Conservation (phyloP, 345 rosid genomes). For the Rhodomyrtus tomentosa region DNA sequence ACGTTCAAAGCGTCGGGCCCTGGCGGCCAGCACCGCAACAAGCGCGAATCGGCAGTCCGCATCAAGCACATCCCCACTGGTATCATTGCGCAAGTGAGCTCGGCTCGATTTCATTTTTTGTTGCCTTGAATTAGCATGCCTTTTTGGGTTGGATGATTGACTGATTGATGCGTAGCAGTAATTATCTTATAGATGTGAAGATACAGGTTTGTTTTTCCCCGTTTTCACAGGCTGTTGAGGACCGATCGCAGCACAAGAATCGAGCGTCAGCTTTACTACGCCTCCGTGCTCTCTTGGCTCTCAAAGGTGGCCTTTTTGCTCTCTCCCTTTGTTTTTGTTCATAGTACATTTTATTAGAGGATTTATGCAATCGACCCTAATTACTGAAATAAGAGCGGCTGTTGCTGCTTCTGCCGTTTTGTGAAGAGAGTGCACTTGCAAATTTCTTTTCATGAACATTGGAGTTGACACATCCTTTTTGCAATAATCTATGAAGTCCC, state of each 20-base stretch:
- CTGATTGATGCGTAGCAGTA: background rate
- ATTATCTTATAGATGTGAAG: background rate
- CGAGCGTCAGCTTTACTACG: constrained; percentile 77
- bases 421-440: background rate
- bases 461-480: background rate
- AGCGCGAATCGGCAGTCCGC: constrained; percentile 89
- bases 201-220: background rate
- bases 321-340: background rate
- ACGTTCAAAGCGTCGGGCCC: constrained; percentile 79
- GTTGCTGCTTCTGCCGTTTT: background rate
- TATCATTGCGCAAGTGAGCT: constrained; percentile 51
- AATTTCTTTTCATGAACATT: background rate
- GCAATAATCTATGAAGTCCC: background rate
- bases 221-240: constrained; percentile 49
- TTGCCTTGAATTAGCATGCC: background rate
- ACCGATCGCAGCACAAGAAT: constrained; percentile 90
- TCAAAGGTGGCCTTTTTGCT: constrained; percentile 33
- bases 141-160: background rate
- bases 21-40: constrained; percentile 97
- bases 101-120: background rate
- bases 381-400: background rate
- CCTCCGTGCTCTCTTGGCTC: constrained; percentile 68
- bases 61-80: constrained; percentile 85
- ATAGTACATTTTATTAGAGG: background rate
- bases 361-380: background rate